Base-by-base conservation (phyloP, 1,139 yeast genomes). In the Eremothecium sinecaudum region DNA sequence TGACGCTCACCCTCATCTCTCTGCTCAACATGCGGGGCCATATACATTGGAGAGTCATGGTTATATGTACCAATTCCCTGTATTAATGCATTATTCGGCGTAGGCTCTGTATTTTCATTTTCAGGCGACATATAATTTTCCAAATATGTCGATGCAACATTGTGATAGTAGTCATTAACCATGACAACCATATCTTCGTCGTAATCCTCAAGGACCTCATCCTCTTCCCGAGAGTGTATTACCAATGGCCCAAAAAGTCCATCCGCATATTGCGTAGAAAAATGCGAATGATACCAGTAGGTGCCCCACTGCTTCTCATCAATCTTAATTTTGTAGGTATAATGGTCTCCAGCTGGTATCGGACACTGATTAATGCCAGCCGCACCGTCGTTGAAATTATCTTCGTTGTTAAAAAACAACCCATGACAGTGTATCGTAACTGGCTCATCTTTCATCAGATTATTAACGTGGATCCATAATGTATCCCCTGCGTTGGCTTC, bases 241-340 rank as follows among this genome's bases (percentile, higher is more conserved):
- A 73, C 63, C 43, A 73, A 63, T 33, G 67, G 62, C n/a, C 75
- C 77, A 44, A 78, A 62, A 44, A 73, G 58, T 18, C 79, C 79
- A 48, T 73, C 79, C 29, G 75, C 71, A 40, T 69, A 69, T 50
- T 73, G 79, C 18, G 75, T 64, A 1, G 64, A 61, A 39, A 71
- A 65, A 51, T 73, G 79, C 8, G 78, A 70, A 49, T 73, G 79
- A 56, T 73, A 73, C 79, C 79, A 73, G 51, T 61, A 73, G 8
- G 77, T 69, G 26, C 79, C 79, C 27, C 62, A 63, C 50, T 73
- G 78, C 27, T 61, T 59, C 22, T 52, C 56, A 4, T 53, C 58
- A 25, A 72, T 66, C 7, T 67, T 63, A 46, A 73, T 73, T 47
- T 71, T 66, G 50, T 73, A 73, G 28, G 64, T 56, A 45, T 65